Percentiles rank a stretch among this genome's conserved stretches.
Conservation (phyloP, 2,329 filamentous ascomycete species). For the Fonsecaea pedrosoi region DNA sequence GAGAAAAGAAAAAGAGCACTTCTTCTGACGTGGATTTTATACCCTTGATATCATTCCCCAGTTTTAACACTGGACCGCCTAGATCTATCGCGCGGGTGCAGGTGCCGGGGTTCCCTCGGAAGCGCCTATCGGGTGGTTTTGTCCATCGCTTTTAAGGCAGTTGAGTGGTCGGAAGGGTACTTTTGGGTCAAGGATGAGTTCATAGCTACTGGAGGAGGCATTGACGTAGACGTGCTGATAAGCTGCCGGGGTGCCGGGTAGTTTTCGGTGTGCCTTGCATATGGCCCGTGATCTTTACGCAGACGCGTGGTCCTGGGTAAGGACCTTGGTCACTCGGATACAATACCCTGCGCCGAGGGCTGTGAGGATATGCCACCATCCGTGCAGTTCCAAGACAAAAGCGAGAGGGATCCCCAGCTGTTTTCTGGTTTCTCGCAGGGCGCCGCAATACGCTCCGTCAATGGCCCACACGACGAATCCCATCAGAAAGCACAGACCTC, state of each 20-base stretch:
- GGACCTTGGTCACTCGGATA: slow-evolving; percentile 34
- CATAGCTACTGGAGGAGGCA: neutral
- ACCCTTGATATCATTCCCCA: slow-evolving; percentile 7
- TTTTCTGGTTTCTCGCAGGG: slow-evolving; percentile 33
- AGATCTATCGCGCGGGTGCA: neutral
- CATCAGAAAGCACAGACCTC: slow-evolving; percentile 32
- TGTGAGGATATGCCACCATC: slow-evolving; percentile 43
- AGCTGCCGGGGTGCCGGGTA: neutral
- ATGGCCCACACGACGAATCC: slow-evolving; percentile 41
- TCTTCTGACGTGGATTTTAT: neutral
- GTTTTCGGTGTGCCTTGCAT: neutral
- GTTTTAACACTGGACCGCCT: slow-evolving; percentile 1
- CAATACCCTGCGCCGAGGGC: slow-evolving; percentile 37
- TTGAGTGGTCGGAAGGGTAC: neutral
- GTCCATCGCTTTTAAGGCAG: neutral
- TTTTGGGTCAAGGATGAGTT: neutral
- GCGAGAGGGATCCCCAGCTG: slow-evolving; percentile 41
- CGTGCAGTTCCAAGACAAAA: slow-evolving; percentile 44
- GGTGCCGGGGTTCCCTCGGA: neutral
- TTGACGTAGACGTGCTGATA: slow-evolving; percentile 3
- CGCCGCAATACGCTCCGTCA: slow-evolving; percentile 40
- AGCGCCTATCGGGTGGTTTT: slow-evolving; percentile 2
- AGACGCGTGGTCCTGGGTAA: slow-evolving; percentile 23
- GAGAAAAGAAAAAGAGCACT: neutral
- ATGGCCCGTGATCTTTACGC: neutral